phyloP scores from a whole-genome alignment of 176 grass and related monocot species.

The Raddia guianensis region DNA sequence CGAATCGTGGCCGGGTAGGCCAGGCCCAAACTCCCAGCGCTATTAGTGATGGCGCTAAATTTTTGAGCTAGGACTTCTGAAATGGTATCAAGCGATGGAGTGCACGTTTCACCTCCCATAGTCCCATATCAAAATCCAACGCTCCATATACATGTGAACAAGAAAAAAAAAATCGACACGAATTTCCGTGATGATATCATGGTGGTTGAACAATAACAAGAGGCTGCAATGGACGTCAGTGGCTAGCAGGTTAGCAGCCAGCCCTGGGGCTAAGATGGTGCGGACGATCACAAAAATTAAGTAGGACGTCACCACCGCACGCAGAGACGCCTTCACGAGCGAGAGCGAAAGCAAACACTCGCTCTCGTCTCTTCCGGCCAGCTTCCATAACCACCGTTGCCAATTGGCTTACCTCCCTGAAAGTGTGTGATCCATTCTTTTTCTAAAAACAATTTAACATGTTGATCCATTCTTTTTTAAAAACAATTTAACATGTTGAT shows the following conservation, averaged over 20 bases:
- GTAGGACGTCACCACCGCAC: not conserved
- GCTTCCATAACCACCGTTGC: not conserved
- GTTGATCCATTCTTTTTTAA: too few relatives aligned
- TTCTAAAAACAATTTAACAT: too few relatives aligned
- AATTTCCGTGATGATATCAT: not conserved
- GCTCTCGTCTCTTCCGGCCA: not conserved
- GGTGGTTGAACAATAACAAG: constrained; percentile 34
- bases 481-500: too few relatives aligned
- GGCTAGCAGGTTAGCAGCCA: constrained; percentile 24
- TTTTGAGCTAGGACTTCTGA: too few relatives aligned
- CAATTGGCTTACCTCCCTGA: too few relatives aligned
- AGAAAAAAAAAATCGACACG: not conserved
- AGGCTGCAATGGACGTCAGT: not conserved
- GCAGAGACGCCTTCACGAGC: not conserved
- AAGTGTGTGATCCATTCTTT: too few relatives aligned
- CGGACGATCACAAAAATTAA: not conserved
- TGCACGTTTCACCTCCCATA: not conserved
- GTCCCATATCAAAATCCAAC: not conserved
- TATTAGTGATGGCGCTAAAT: too few relatives aligned
- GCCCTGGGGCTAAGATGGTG: not conserved
- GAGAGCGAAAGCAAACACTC: not conserved
- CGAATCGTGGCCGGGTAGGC: too few relatives aligned
- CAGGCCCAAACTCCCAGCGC: too few relatives aligned
- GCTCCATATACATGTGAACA: not conserved
- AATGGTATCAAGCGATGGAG: not conserved